Evolutionary conservation across 352 stramenopile genomes (phyloP).

Genomic region (Saprolegnia diclina): DNA sequence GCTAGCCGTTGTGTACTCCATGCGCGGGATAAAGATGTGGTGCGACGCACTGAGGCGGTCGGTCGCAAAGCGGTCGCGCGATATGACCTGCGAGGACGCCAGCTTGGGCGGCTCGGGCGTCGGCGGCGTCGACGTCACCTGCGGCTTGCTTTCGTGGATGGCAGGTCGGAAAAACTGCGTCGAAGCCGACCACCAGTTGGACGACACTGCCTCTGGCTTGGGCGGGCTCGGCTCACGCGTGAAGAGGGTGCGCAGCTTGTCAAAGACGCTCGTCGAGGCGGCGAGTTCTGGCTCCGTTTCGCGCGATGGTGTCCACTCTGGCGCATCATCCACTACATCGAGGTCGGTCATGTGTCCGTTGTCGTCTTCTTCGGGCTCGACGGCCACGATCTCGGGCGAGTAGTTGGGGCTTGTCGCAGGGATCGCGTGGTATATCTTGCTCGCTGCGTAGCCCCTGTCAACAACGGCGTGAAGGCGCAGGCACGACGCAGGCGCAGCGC

Average conservation of each 20-base stretch:
- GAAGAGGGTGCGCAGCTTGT: constrained; percentile 6
- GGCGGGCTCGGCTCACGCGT: not conserved
- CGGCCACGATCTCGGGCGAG: not conserved
- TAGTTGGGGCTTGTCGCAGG: not conserved
- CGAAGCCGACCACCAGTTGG: constrained; percentile 23
- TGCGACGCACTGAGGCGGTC: constrained; percentile 22
- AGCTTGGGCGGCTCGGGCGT: not conserved
- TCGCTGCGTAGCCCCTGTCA: not conserved
- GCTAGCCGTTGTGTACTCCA: constrained; percentile 12
- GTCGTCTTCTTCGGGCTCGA: not conserved
- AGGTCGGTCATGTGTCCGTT: not conserved
- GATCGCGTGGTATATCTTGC: not conserved
- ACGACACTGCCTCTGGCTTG: not conserved
- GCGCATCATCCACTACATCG: not conserved
- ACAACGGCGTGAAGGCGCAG: not conserved
- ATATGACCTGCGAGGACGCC: not conserved
- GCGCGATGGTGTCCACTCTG: not conserved
- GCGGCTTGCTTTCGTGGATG: not conserved
- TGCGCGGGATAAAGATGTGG: constrained; percentile 19
- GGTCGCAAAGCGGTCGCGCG: not conserved
- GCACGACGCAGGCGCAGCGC: not conserved
- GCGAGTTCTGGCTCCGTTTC: not conserved
- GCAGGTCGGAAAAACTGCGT: constrained; percentile 23
- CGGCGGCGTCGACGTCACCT: not conserved
- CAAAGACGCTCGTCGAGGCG: not conserved